Conservation (phyloP, 176 grass and related monocot species). For the Oryza glaberrima region DNA sequence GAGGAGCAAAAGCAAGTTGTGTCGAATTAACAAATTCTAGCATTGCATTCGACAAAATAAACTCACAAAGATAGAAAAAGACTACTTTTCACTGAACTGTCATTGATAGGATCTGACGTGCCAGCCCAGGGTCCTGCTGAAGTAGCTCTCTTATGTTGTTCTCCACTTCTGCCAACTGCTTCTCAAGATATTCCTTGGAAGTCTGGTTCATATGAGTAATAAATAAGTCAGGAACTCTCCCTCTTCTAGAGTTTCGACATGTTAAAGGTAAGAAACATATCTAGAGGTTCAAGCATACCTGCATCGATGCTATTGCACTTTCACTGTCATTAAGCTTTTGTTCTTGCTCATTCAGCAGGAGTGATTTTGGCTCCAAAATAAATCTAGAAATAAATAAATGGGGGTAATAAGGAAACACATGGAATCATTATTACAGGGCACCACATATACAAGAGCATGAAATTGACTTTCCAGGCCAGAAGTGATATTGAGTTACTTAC, state of each 20-base stretch:
- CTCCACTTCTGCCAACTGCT: slow-evolving; percentile 81
- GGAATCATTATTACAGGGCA: not conserved
- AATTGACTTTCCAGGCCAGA: slow-evolving; percentile 11
- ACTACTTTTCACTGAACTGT: slow-evolving; percentile 54
- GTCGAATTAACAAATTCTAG: not conserved
- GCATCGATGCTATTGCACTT: slow-evolving; percentile 69
- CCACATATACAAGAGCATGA: slow-evolving; percentile 18
- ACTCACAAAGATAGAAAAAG: not conserved
- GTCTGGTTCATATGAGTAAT: slow-evolving; percentile 45
- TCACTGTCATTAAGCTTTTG: slow-evolving; percentile 85
- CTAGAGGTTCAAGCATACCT: slow-evolving; percentile 48
- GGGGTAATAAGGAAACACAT: not conserved
- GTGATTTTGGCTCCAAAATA: slow-evolving; percentile 92
- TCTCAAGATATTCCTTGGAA: slow-evolving; percentile 92
- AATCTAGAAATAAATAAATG: slow-evolving; percentile 53
- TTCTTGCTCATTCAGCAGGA: slow-evolving; percentile 74
- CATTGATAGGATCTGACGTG: slow-evolving; percentile 89
- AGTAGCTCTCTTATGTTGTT: slow-evolving; percentile 88
- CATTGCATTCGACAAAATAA: slow-evolving; percentile 15
- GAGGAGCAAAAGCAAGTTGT: not conserved
- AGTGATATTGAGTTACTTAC: slow-evolving; percentile 62
- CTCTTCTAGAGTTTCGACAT: not conserved
- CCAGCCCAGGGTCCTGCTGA: slow-evolving; percentile 83
- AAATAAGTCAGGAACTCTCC: not conserved
- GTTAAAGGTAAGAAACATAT: not conserved